Evolutionary conservation across 2,329 filamentous ascomycete species (phyloP).

Genomic region (Clonostachys solani): DNA sequence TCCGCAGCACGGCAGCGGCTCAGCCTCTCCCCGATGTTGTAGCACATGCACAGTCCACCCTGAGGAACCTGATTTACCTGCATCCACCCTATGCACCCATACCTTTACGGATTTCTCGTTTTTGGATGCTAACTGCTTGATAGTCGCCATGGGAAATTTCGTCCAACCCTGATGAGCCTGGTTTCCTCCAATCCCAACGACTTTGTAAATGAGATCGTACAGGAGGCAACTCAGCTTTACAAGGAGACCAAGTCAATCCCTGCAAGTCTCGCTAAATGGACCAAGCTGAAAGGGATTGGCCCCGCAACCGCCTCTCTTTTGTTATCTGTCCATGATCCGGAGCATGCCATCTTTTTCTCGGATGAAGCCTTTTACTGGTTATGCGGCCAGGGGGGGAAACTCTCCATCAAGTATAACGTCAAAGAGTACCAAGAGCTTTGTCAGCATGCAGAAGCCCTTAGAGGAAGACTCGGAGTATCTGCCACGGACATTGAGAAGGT

Average conservation of each 20-base stretch:
- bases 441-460: slow-evolving; percentile 32
- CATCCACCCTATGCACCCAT: not conserved
- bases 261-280: slow-evolving; percentile 48
- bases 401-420: slow-evolving; percentile 61
- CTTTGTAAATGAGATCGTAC: slow-evolving; percentile 41
- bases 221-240: slow-evolving; percentile 45
- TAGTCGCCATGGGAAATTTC: slow-evolving; percentile 58
- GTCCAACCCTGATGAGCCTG: slow-evolving; percentile 55
- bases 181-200: slow-evolving; percentile 56
- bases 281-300: slow-evolving; percentile 67
- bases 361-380: slow-evolving; percentile 77
- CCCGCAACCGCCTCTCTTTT: slow-evolving; percentile 76
- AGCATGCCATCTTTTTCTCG: slow-evolving; percentile 67
- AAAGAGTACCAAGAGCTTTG: slow-evolving; percentile 64
- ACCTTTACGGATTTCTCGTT: not conserved
- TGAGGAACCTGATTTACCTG: not conserved
- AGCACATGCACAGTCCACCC: not conserved
- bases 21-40: not conserved
- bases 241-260: slow-evolving; percentile 29
- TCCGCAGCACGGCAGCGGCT: not conserved
- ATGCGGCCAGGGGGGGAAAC: slow-evolving; percentile 45
- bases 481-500: slow-evolving; percentile 66
- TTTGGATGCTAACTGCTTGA: not conserved
- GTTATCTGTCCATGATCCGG: slow-evolving; percentile 59
- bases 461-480: slow-evolving; percentile 43